phyloP scores from a whole-genome alignment of 2,329 filamentous ascomycete species.

The Curvularia verruculosa region DNA sequence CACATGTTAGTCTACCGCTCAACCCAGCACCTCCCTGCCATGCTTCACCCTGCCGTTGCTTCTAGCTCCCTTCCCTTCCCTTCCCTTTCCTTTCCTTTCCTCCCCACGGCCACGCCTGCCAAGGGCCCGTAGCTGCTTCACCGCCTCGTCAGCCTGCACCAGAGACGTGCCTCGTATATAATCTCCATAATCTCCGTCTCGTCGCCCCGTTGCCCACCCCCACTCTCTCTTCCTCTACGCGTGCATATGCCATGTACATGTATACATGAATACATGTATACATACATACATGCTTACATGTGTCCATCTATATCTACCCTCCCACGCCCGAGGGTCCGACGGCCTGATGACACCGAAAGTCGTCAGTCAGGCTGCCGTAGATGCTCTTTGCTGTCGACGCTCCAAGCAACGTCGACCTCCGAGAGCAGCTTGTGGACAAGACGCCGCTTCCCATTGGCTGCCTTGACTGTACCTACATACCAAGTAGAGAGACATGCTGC shows the following conservation, averaged over 20 bases:
- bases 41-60: conserved; percentile 1
- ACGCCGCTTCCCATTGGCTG: conserved; percentile 34
- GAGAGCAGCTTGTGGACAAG: conserved; percentile 35
- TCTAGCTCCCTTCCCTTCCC: conserved; percentile 1
- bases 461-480: conserved; percentile 2
- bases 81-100: background rate
- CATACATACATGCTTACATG: too few species aligned
- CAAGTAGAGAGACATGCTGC: conserved; percentile 30
- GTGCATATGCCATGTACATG: too few species aligned
- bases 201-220: background rate
- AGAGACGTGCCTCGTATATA: conserved; percentile 25
- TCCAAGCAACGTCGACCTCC: conserved; percentile 28
- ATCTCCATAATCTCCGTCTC: background rate
- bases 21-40: background rate
- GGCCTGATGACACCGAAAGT: conserved; percentile 3
- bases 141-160: conserved; percentile 34
- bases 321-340: conserved; percentile 3
- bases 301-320: too few species aligned
- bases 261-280: too few species aligned
- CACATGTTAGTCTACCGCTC: background rate
- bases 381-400: conserved; percentile 13
- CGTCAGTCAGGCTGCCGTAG: conserved; percentile 12
- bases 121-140: conserved; percentile 23
- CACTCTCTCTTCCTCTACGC: too few species aligned
- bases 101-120: conserved; percentile 19